Conservation (phyloP, 1,284 basidiomycete genomes). For the Rhodotorula sp. region DNA sequence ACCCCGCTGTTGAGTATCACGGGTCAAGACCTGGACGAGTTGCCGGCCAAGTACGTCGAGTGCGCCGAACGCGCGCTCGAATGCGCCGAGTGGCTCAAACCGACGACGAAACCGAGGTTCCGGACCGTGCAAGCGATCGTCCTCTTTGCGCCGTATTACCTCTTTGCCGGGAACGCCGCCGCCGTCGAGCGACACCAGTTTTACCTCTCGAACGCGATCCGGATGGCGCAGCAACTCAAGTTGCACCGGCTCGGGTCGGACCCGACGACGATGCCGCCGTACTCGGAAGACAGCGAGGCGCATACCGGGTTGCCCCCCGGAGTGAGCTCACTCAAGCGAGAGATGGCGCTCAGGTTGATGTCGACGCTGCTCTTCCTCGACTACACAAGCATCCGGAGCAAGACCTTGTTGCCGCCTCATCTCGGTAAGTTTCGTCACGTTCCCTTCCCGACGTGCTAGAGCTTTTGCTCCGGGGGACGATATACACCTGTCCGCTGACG, state of each 20-base stretch:
- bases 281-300: conserved; percentile 17
- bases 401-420: conserved; percentile 12
- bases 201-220: conserved; percentile 31
- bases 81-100: conserved; percentile 25
- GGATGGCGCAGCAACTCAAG: conserved; percentile 38
- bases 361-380: conserved; percentile 23
- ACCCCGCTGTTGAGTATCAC: conserved; percentile 23
- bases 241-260: conserved; percentile 37
- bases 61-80: conserved; percentile 19
- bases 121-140: conserved; percentile 28
- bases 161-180: conserved; percentile 7
- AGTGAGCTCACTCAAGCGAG: conserved; percentile 37
- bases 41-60: conserved; percentile 16
- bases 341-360: conserved; percentile 32
- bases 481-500: not conserved
- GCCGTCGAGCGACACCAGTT: conserved; percentile 33
- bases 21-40: conserved; percentile 12
- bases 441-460: not conserved
- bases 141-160: conserved; percentile 14
- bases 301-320: conserved; percentile 42
- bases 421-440: conserved; percentile 5
- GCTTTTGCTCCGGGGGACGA: not conserved
- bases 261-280: conserved; percentile 32
- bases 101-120: conserved; percentile 17
- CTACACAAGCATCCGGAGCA: conserved; percentile 12